Percentiles rank a stretch among this genome's conserved stretches.
These are phyloP conservation scores for Aureobasidium sp. DNA, from an alignment of 2,329 filamentous ascomycete genomes.

Conservation along the genomic window DNA sequence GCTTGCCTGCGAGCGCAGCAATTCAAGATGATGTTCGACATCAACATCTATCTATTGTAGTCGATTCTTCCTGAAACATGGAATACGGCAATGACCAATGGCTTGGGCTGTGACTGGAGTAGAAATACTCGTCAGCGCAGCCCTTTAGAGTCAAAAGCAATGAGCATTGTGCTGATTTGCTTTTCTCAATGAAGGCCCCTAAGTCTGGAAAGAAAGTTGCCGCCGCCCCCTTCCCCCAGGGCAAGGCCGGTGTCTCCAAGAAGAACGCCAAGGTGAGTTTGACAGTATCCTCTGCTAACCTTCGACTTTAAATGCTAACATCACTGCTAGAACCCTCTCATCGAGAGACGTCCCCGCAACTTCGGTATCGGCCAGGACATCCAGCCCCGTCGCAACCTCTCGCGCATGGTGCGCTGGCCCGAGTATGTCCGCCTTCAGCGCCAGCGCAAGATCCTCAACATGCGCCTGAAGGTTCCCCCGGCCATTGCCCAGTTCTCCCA, in stretches of 20 bases:
- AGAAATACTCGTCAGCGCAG: constrained; percentile 44
- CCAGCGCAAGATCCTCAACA: constrained; percentile 89
- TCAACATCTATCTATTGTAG: constrained; percentile 12
- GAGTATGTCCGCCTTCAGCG: constrained; percentile 98
- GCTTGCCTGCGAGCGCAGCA: constrained; percentile 11
- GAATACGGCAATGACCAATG: constrained; percentile 23
- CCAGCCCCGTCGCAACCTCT: constrained; percentile 91
- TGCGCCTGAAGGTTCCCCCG: constrained; percentile 97
- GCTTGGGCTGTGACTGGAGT: constrained; percentile 46
- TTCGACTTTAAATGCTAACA: constrained; percentile 5
- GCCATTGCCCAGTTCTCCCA: constrained; percentile 96
- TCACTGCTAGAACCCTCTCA: constrained; percentile 76
- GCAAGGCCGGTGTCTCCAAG: constrained; percentile 78
- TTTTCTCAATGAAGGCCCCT: constrained; percentile 99
- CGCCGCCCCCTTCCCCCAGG: constrained; percentile 89
- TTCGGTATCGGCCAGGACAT: constrained; percentile 98
- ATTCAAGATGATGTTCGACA: constrained; percentile 8
- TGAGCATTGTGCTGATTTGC: constrained; percentile 86
- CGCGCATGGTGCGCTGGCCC: constrained; percentile 99
- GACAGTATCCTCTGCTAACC: neutral
- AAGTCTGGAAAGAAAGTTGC: constrained; percentile 97
- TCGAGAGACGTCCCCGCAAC: constrained; percentile 97
- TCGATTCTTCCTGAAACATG: neutral
- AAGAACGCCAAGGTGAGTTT: constrained; percentile 88
- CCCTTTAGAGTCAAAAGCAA: constrained; percentile 85